Evolutionary conservation across 371 early-diverging fungal species (phyloP).

Genomic region (Mortierella sp.): DNA sequence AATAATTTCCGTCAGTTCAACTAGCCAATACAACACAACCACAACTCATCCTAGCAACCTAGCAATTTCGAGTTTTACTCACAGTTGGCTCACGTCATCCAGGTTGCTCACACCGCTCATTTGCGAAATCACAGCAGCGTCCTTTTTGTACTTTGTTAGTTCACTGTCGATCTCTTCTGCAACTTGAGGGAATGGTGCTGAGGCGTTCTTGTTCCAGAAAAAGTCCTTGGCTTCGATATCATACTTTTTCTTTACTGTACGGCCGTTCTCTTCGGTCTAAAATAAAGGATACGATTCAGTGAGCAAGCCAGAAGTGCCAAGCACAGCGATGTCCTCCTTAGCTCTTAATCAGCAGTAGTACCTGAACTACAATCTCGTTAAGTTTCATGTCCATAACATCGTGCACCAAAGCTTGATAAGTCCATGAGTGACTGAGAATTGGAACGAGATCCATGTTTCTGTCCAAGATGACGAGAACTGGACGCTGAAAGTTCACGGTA

Average conservation of each 20-base stretch:
- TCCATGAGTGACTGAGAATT: constrained; percentile 98
- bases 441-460: constrained; percentile 96
- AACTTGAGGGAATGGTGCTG: constrained; percentile 97
- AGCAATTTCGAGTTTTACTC: constrained; percentile 21
- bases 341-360: neutral
- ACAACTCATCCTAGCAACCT: neutral
- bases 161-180: constrained; percentile 96
- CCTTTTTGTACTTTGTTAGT: constrained; percentile 91
- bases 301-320: neutral
- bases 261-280: constrained; percentile 80
- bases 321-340: neutral
- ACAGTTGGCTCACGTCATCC: constrained; percentile 88
- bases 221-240: constrained; percentile 93
- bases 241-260: constrained; percentile 77
- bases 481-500: constrained; percentile 64
- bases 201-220: constrained; percentile 96
- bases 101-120: constrained; percentile 87
- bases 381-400: constrained; percentile 95
- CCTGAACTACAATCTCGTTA: constrained; percentile 80
- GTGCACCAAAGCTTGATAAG: constrained; percentile 96
- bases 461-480: constrained; percentile 93
- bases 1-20: too few species aligned
- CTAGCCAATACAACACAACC: neutral
- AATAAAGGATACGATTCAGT: neutral
- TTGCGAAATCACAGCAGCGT: constrained; percentile 92